Percentiles rank a stretch among this genome's conserved stretches.
phyloP scores from a whole-genome alignment of 768 basidiomycete species.

The Sporobolomyces pararoseus region DNA sequence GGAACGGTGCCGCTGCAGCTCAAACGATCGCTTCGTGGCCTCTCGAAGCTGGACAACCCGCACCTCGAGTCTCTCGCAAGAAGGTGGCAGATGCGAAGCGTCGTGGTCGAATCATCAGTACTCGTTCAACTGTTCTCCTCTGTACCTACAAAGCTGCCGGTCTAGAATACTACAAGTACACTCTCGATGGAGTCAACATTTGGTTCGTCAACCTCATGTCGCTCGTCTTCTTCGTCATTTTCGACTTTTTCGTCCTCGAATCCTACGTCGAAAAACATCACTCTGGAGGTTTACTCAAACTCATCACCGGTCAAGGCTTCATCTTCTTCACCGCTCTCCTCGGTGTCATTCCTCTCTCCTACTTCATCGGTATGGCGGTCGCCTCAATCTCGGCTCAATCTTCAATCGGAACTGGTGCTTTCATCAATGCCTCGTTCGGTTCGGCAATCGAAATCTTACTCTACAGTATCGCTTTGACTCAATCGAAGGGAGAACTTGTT shows the following conservation, averaged over 20 bases:
- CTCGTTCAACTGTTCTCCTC: constrained; percentile 75
- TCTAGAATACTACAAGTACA: constrained; percentile 95
- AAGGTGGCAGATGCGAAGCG: constrained; percentile 38
- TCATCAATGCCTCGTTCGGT: constrained; percentile 98
- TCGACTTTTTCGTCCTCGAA: constrained; percentile 71
- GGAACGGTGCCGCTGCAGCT: neutral
- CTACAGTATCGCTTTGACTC: constrained; percentile 81
- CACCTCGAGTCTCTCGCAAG: constrained; percentile 56
- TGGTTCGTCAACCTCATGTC: constrained; percentile 92
- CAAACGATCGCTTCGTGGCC: constrained; percentile 14
- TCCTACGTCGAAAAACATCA: constrained; percentile 62
- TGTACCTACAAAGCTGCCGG: constrained; percentile 92
- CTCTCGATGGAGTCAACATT: constrained; percentile 96
- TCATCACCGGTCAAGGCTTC: constrained; percentile 68
- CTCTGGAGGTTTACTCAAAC: constrained; percentile 55
- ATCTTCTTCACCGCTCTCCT: constrained; percentile 80
- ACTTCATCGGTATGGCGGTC: constrained; percentile 99
- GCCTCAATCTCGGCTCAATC: constrained; percentile 98
- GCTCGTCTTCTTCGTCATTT: constrained; percentile 92
- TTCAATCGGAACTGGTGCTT: constrained; percentile 97
- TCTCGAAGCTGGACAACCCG: constrained; percentile 73
- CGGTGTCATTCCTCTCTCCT: constrained; percentile 92
- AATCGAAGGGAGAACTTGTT: constrained; percentile 86
- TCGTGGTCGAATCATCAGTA: constrained; percentile 43
- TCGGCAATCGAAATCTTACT: constrained; percentile 96